phyloP scores from a whole-genome alignment of 305 asterid species.

The Lippia alba region DNA sequence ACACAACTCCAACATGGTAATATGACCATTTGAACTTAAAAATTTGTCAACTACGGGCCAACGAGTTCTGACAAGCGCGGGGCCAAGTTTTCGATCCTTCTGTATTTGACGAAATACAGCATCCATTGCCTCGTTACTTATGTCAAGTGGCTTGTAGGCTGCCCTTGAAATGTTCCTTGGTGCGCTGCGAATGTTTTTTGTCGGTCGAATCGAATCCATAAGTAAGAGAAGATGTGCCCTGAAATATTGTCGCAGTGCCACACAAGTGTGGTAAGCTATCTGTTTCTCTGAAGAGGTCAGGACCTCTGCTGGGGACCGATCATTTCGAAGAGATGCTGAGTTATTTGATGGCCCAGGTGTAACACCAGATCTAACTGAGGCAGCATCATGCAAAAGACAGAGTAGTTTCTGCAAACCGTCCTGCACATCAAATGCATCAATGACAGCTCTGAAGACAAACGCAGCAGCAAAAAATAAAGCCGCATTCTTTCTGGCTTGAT shows the following conservation, averaged over 20 bases:
- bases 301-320: constrained; percentile 84
- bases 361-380: constrained; percentile 94
- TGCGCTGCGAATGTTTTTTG: constrained; percentile 76
- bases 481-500: constrained; percentile 90
- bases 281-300: constrained; percentile 95
- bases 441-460: constrained; percentile 92
- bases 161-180: constrained; percentile 83
- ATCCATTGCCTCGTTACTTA: constrained; percentile 96
- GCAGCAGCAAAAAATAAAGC: constrained; percentile 95
- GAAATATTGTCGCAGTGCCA: constrained; percentile 89
- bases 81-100: constrained; percentile 94
- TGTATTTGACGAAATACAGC: constrained; percentile 88
- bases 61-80: constrained; percentile 82
- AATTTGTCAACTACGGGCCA: constrained; percentile 95
- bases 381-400: constrained; percentile 84
- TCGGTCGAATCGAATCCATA: constrained; percentile 92
- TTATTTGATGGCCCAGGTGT: constrained; percentile 72
- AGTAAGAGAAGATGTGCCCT: constrained; percentile 90
- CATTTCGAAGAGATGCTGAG: constrained; percentile 78
- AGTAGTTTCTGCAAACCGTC: constrained; percentile 92
- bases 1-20: constrained; percentile 95
- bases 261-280: constrained; percentile 94
- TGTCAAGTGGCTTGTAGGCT: constrained; percentile 91
- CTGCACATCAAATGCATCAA: constrained; percentile 90
- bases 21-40: constrained; percentile 79